Evolutionary conservation across 202 grass and related monocot species (phyloP), one percentile per base, ranked within the genome.

Genomic region (Dendrocalamus latiflorus): DNA sequence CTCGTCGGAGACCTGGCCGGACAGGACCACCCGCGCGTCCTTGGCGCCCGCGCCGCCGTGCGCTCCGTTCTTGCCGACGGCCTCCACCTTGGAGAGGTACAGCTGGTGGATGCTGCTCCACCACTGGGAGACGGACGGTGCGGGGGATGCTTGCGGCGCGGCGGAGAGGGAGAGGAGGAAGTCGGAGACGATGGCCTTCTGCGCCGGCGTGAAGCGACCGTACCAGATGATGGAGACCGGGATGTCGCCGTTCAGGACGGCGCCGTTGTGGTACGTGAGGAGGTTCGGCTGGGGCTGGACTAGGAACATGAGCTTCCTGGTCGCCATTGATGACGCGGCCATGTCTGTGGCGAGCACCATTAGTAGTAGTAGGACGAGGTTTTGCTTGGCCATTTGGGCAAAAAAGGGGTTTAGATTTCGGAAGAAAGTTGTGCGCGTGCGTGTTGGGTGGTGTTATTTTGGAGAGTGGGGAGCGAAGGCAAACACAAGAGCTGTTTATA

Each of bases 171-270:
- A 88, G 37, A 90, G 63, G 30, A 93, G 53, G 69, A 90, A 93
- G 63, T 93, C 91, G 18, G 88, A 88, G 62, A 93, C 68, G 78
- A 93, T 80, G 17, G 91, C 68, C 73, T 93, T 93, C 57, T 93
- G 91, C 26, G 82, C 37, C 5, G 85, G 47, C 22, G 85, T 86
- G 88, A 93, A 93, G 59, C 22, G 47, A 15, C 91, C 85, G 63
- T 93, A 90, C 91, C 88, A 90, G 20, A 90, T 8, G 14, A 93
- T 68, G 4, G 85, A 81, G 5, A 90, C 69, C 22, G 91, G 82
- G 68, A 90, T 86, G 64, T 86, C 65, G 44, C 91, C 91, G 13
- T 41, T 56, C 30, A 93, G 82, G 42, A 93, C 85, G 44, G 43
- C 80, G 63, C 91, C 88, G 43, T 90, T 86, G 85, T 93, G 91